These are phyloP conservation scores for Suillus clintonianus DNA, from an alignment of 768 basidiomycete genomes.

Conservation along the genomic window DNA sequence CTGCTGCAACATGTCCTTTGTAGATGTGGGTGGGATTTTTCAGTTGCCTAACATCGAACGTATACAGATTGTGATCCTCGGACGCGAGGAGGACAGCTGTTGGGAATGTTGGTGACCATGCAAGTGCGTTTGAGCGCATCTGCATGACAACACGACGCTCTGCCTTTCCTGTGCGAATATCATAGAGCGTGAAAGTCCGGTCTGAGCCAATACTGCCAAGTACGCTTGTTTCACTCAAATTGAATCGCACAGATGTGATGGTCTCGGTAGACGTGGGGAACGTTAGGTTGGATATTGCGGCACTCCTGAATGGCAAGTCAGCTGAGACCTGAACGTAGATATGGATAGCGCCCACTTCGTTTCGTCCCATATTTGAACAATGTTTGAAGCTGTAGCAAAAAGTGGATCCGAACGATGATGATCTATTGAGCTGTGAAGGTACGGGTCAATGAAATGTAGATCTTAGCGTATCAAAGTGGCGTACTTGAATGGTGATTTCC, in stretches of 20 bases:
- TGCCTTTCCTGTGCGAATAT: constrained; percentile 95
- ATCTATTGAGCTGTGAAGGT: constrained; percentile 73
- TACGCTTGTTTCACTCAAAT: constrained; percentile 90
- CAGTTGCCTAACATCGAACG: constrained; percentile 91
- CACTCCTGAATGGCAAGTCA: constrained; percentile 51
- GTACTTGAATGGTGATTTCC: constrained; percentile 91
- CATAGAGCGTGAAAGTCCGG: constrained; percentile 93
- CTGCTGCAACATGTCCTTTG: constrained; percentile 95
- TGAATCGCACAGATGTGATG: constrained; percentile 86
- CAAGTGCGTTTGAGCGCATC: constrained; percentile 87
- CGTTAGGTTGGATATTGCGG: constrained; percentile 82
- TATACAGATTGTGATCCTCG: constrained; percentile 98
- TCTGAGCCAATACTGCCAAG: constrained; percentile 96
- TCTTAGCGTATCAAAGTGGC: constrained; percentile 3
- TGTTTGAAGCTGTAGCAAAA: constrained; percentile 92
- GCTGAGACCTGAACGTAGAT: constrained; percentile 2
- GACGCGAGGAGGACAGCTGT: constrained; percentile 92
- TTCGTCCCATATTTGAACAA: constrained; percentile 98
- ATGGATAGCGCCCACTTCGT: constrained; percentile 63
- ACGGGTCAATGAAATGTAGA: neutral
- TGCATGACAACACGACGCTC: constrained; percentile 91
- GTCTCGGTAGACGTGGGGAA: constrained; percentile 90
- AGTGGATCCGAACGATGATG: constrained; percentile 88
- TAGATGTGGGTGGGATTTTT: constrained; percentile 86
- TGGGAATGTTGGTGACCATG: constrained; percentile 97